Base-by-base conservation (phyloP, 2,329 filamentous ascomycete genomes). In the Leptographium radiaticola region DNA sequence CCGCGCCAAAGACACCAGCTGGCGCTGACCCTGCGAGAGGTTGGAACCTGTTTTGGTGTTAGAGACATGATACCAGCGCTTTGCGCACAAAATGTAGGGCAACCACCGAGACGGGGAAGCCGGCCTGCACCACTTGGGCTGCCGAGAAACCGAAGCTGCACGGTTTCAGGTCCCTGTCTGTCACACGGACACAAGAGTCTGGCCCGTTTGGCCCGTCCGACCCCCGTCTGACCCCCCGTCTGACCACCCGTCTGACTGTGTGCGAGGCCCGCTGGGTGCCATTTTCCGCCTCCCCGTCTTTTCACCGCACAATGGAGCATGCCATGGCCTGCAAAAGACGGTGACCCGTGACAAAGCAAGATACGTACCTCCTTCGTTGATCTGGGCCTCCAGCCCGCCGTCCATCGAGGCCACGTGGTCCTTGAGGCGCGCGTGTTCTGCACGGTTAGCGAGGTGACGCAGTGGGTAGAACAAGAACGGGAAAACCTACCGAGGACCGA, bases 391-490 rank as follows among this genome's bases (percentile, higher is more conserved):
- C 18, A 98, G 78, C 61, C 89, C 87, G 59, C 90, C 90, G 46
- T 85, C 80, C 89, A 98, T 94, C 59, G 75, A 80, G 3, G 84
- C 73, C 57, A 98, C 80, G 70, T 97, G 87, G 57, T 95, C 89
- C 68, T 93, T 95, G 55, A 98, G 75, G 63, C 91, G 84, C 56
- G 93, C 93, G 70, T 97, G 91, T 67, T 96, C 90, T 87, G 15
- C 11, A 30, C 20, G 16, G 18, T 44, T 13, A 44, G 42, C 42
- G 42, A 44, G 38, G 38, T 3, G 25, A 3, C 25, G 25, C 25
- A 25, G 2, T 25, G 3, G 5, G 25, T n/a, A n/a, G 25, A 25
- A 25, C 25, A 2, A 25, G 2, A 10, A 12, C 38, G 12, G 42
- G 3, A 25, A 10, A 20, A 77, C 85, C 70, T 77, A 91, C 87